Evolutionary conservation across 805 yeast species (phyloP).

Genomic region (Candida boleticola): DNA sequence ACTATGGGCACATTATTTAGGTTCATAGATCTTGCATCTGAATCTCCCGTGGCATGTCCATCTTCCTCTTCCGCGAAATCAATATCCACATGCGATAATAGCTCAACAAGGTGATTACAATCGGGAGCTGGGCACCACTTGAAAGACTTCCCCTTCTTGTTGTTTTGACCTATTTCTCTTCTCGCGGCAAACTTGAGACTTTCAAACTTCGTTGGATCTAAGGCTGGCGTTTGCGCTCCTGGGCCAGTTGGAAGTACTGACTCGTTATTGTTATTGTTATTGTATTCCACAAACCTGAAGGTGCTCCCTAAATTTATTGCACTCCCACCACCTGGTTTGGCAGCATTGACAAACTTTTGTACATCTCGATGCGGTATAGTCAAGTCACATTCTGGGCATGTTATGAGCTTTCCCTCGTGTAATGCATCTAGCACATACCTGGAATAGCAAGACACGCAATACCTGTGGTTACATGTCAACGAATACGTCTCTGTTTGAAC

Average conservation of each 20-base stretch:
- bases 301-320: neutral
- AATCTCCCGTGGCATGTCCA: neutral
- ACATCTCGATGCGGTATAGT: conserved; percentile 44
- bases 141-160: conserved; percentile 18
- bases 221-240: conserved; percentile 11
- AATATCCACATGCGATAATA: conserved; percentile 1
- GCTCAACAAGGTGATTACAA: conserved; percentile 58
- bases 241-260: too few species aligned
- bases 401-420: conserved; percentile 45
- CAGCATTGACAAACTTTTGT: neutral
- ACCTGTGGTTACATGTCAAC: conserved; percentile 68
- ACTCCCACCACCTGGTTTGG: neutral
- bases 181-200: conserved; percentile 16
- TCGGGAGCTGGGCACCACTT: conserved; percentile 88
- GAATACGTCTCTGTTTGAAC: conserved; percentile 36
- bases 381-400: conserved; percentile 57
- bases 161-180: conserved; percentile 10
- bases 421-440: conserved; percentile 52
- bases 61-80: neutral
- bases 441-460: conserved; percentile 67
- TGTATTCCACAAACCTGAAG: neutral
- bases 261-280: too few species aligned
- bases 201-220: conserved; percentile 16
- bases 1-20: conserved; percentile 58
- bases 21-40: conserved; percentile 3